Evolutionary conservation across 345 rosid species (phyloP), one percentile per base, ranked within the genome.

Genomic region (Brassica nigra): DNA sequence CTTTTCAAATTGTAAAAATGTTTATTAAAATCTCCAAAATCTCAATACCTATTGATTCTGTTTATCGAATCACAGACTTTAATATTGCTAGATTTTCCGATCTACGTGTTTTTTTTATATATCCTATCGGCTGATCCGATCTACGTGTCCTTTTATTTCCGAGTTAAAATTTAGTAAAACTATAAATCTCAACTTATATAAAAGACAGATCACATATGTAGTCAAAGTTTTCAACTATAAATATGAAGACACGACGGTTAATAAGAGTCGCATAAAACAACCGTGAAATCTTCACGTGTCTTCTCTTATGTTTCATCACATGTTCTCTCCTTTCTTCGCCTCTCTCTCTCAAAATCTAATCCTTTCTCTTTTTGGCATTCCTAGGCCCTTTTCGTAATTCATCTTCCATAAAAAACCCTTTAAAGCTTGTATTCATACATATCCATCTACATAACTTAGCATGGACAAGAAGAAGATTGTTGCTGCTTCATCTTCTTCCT

Each of bases 211-310:
- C 73, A 78, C 78, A 78, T 69, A 73, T 78, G 78, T 47, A 47
- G 82, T 73, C 82, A 73, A 73, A 67, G 34, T 75, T 76, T 76
- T 65, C 61, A 71, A 54, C 77, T 80, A 80, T 80, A 76, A 80
- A 76, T 76, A 80, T 64, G 57, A 49, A 70, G 77, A 71, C 63
- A 70, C 37, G 39, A 70, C 68, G 57, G 68, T 76, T 79, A 14
- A 64, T 44, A 80, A 39, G 67, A 69, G 62, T 64, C 66, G 8
- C 68, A 57, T n/a, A 70, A 65, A 37, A 65, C 39, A 75, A 80
- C 80, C 76, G 73, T 72, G 71, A 65, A 70, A 70, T 52, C 37
- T 80, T 80, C 76, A 80, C 83, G 73, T 80, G 83, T 23, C 76
- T 74, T 75, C 83, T 80, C 76, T 64, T 64, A 64, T 75, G 67